Percentiles rank a stretch among this genome's conserved stretches.
Evolutionary conservation across 2,329 filamentous ascomycete genomes (phyloP).

Genomic region (Ceratocystis cubensis): DNA sequence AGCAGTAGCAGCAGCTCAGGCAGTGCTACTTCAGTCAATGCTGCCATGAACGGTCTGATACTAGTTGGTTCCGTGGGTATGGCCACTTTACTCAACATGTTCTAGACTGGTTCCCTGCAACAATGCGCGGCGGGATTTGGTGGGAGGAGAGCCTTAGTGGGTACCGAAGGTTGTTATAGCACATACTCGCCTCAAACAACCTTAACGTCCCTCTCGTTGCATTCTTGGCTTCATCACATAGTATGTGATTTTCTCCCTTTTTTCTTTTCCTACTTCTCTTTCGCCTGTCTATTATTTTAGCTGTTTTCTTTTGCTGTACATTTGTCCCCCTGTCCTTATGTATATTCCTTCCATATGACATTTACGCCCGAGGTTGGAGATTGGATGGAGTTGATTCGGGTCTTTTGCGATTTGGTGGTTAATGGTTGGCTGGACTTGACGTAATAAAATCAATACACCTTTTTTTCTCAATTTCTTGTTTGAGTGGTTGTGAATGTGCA

Average conservation of each 20-base stretch:
- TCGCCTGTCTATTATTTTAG: neutral
- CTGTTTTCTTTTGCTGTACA: neutral
- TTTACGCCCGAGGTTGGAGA: too few species aligned
- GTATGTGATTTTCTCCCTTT: neutral
- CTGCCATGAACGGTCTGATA: conserved; percentile 2
- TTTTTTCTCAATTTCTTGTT: neutral
- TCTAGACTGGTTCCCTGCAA: neutral
- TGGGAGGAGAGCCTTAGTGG: neutral
- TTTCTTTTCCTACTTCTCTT: neutral
- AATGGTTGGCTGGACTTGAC: neutral
- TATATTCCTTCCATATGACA: neutral
- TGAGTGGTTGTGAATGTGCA: too few species aligned
- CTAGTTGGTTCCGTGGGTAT: conserved; percentile 6
- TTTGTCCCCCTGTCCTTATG: neutral
- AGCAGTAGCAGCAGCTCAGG: neutral
- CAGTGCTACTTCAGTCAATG: neutral
- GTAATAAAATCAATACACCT: neutral
- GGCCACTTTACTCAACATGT: neutral
- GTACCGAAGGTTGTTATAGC: neutral
- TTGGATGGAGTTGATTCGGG: neutral
- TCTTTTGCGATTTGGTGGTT: neutral
- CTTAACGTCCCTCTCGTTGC: neutral
- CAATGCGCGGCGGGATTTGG: too few species aligned
- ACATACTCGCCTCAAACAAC: neutral
- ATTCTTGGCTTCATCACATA: neutral